phyloP scores from a whole-genome alignment of 2,329 filamentous ascomycete genomes.

The Clonostachys rhizophaga region DNA sequence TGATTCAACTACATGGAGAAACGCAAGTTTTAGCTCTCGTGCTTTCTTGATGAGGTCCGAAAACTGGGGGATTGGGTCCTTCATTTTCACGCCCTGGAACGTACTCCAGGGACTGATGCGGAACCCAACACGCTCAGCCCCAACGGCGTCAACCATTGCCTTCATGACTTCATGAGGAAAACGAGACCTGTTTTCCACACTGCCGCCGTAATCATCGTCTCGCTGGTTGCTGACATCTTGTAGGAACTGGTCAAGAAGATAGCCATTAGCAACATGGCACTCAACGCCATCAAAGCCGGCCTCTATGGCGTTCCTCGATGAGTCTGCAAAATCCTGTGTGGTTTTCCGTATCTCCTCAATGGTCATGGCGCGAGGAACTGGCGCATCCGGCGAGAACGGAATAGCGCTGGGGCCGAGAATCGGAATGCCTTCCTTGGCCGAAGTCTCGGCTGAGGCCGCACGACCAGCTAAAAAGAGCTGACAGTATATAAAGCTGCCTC shows the following conservation, averaged over 20 bases:
- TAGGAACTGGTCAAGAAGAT: slow-evolving; percentile 52
- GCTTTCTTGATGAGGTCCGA: slow-evolving; percentile 47
- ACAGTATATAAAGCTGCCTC: slow-evolving; percentile 53
- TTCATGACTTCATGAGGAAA: slow-evolving; percentile 40
- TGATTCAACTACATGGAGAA: slow-evolving; percentile 58
- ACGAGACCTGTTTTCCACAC: slow-evolving; percentile 36
- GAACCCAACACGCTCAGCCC: slow-evolving; percentile 47
- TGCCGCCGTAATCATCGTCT: slow-evolving; percentile 51
- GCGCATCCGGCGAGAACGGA: slow-evolving; percentile 35
- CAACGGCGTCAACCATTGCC: slow-evolving; percentile 31
- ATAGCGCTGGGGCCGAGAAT: slow-evolving; percentile 18
- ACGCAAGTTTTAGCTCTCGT: slow-evolving; percentile 49
- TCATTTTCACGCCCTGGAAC: slow-evolving; percentile 62
- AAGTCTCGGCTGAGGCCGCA: slow-evolving; percentile 28
- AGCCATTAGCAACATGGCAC: slow-evolving; percentile 49
- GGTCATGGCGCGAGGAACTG: slow-evolving; percentile 58
- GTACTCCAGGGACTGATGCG: slow-evolving; percentile 55
- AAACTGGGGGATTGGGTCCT: slow-evolving; percentile 60
- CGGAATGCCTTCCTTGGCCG: slow-evolving; percentile 15
- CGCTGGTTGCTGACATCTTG: slow-evolving; percentile 42
- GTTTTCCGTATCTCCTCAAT: slow-evolving; percentile 58
- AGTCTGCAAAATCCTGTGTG: slow-evolving; percentile 50
- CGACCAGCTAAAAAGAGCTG: slow-evolving; percentile 62
- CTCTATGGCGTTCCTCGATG: slow-evolving; percentile 47
- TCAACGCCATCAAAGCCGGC: slow-evolving; percentile 41